Evolutionary conservation across 108 stramenopile genomes (phyloP).

Genomic region (Aureococcus anophagefferens): DNA sequence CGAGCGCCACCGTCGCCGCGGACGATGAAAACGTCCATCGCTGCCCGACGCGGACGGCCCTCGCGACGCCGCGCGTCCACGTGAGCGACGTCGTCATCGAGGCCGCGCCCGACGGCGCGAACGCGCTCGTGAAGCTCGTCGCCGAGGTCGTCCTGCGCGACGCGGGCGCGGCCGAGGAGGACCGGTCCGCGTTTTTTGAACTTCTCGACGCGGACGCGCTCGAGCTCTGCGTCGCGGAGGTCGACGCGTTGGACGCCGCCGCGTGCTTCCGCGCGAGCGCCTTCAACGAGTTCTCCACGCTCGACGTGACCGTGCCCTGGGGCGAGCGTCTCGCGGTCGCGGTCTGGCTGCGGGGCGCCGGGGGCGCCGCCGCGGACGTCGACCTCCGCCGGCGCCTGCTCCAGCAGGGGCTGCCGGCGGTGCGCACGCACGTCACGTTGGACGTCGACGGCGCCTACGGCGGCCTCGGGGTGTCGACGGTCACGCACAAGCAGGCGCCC

Average conservation of each 20-base stretch:
- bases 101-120: background rate
- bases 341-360: background rate
- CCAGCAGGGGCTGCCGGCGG: too few species aligned
- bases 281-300: constrained; percentile 16
- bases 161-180: too few species aligned
- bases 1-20: too few species aligned
- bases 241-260: background rate
- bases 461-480: background rate
- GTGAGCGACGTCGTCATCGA: background rate
- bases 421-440: background rate
- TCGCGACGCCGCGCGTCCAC: background rate
- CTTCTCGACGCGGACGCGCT: background rate
- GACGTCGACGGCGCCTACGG: background rate
- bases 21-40: too few species aligned
- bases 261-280: background rate
- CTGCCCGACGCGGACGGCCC: too few species aligned
- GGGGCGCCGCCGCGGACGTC: background rate
- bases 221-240: background rate
- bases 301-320: background rate
- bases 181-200: too few species aligned
- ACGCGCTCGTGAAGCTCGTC: background rate
- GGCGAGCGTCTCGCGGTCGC: background rate
- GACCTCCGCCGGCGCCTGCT: background rate
- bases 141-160: background rate
- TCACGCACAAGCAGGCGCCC: too few species aligned